Evolutionary conservation across 2,329 filamentous ascomycete species (phyloP), one percentile per base, ranked within the genome.

Genomic region (Neofusicoccum parvum): DNA sequence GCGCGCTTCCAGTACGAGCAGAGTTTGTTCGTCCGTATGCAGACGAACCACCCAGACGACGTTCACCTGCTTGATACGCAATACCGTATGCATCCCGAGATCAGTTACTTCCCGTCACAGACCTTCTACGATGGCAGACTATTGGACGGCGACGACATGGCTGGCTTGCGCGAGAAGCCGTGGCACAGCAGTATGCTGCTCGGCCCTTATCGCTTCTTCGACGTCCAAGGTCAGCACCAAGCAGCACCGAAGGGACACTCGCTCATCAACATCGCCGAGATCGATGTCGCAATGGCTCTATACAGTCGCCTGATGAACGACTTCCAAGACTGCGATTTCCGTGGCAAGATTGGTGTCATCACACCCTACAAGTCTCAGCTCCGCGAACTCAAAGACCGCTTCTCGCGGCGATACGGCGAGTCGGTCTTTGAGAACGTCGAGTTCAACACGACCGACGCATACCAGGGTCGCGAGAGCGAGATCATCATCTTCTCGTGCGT

Each of bases 401-500:
- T 99, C 76, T 80, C 83, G 9, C 81, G 85, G 14, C 84, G 83
- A 49, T 98, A 91, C 73, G 93, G 94, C 41, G 87, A 91, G 3
- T 79, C 77, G 0, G 93, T 99, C 69, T 85, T 89, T 27, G 89
- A 91, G 37, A 86, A 86, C 20, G 90, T 99, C 69, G 96, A 99
- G 70, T 99, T 99, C 85, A 99, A 99, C 77, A 99, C 95, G 0
- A 99, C 95, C 0, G 95, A 99, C 80, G 96, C 95, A 17, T 99
- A 97, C 77, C 93, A 99, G 77, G 95, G 95, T 68, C 89, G 96
- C 70, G 95, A 99, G 79, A 95, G 93, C 73, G 95, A 99, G 75
- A 90, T 99, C 68, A 98, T 99, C 77, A 98, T 99, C 69, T 99
- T 99, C 81, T 98, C 95, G 46, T 99, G 96, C 78, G 95, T 99